Conservation (phyloP, 768 basidiomycete genomes). For the Xerocomus brunneocitrinus region DNA sequence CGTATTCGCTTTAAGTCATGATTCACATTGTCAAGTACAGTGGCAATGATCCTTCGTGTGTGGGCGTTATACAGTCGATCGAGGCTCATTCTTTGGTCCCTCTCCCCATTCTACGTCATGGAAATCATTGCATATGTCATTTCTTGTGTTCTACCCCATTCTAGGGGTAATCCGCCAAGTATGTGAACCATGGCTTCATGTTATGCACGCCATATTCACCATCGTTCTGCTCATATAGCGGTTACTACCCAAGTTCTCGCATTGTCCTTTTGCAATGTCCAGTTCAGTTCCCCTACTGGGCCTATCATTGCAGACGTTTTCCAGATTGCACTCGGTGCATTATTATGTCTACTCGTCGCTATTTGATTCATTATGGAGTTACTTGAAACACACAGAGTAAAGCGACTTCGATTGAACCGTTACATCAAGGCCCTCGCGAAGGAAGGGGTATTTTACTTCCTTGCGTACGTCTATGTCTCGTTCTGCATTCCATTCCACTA, state of each 20-base stretch:
- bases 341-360: not conserved
- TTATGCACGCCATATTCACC: not conserved
- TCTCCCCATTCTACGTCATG: not conserved
- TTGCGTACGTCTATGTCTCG: not conserved
- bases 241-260: not conserved
- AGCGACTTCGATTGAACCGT: not conserved
- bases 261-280: not conserved
- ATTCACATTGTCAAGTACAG: not conserved
- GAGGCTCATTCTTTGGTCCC: not conserved
- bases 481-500: not conserved
- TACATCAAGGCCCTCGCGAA: not conserved
- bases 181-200: not conserved
- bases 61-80: not conserved
- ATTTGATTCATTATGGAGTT: not conserved
- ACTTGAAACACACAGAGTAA: not conserved
- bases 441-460: not conserved
- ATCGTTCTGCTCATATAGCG: no score
- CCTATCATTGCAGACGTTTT: not conserved
- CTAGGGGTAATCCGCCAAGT: not conserved
- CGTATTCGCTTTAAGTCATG: no score
- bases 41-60: not conserved
- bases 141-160: not conserved
- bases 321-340: not conserved
- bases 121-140: not conserved
- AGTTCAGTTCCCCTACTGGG: not conserved